Evolutionary conservation across 208 protist species (phyloP).

Genomic region (Acanthamoeba healyi): DNA sequence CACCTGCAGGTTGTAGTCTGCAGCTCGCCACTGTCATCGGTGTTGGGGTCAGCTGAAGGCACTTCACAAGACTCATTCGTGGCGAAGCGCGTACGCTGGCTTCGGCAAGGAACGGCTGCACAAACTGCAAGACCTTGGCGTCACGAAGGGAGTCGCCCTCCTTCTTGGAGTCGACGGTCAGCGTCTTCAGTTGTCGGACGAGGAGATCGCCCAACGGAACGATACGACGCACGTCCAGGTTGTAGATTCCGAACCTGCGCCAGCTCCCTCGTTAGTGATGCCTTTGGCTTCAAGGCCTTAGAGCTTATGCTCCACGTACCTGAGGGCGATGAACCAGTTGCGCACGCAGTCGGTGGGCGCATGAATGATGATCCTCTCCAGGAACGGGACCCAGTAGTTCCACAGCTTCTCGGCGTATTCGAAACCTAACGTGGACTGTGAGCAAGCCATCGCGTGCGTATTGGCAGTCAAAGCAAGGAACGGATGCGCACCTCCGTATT

Average conservation of each 20-base stretch:
- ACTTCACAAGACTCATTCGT: neutral
- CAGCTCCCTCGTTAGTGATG: neutral
- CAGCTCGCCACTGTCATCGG: neutral
- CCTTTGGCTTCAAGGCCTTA: too few species aligned
- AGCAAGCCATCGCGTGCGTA: too few species aligned
- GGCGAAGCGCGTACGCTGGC: neutral
- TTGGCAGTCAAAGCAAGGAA: neutral
- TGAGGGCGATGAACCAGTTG: conserved; percentile 4
- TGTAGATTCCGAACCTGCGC: conserved; percentile 32
- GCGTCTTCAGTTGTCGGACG: neutral
- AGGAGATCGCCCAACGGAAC: neutral
- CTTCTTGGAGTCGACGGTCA: neutral
- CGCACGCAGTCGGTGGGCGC: neutral
- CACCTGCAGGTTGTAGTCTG: neutral
- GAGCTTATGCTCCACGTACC: neutral
- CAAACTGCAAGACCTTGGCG: conserved; percentile 48
- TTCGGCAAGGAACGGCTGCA: conserved; percentile 45
- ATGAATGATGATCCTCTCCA: neutral
- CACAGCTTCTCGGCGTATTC: neutral
- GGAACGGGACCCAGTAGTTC: conserved; percentile 9
- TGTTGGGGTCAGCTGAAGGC: neutral
- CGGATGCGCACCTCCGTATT: neutral
- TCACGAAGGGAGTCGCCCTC: conserved; percentile 21
- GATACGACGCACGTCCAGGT: neutral
- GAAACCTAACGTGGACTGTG: neutral